A percentile compares a stretch with the other conserved stretches of the same genome.
These are phyloP conservation scores for Epichloe aotearoae DNA, from an alignment of 2,329 filamentous ascomycete genomes.

Conservation along the genomic window DNA sequence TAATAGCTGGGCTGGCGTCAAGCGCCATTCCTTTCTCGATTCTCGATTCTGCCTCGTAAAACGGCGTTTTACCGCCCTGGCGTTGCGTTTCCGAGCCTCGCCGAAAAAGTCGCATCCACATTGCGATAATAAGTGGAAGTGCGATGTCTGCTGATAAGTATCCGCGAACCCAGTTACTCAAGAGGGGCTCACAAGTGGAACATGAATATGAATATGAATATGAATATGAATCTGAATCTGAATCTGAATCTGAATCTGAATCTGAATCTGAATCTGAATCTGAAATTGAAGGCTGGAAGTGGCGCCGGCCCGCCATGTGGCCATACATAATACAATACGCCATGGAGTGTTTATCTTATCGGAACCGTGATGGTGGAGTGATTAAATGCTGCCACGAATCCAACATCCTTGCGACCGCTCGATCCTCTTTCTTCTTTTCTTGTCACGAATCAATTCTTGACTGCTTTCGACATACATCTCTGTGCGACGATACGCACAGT, in stretches of 20 bases:
- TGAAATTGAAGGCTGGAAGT: not conserved
- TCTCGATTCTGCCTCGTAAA: conserved; percentile 26
- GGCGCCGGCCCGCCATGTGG: not conserved
- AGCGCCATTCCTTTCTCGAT: not conserved
- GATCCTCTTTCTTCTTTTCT: not conserved
- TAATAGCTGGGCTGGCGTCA: not conserved
- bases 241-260: not conserved
- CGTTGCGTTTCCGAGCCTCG: conserved; percentile 3
- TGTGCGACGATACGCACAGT: too few species aligned
- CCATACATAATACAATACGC: not conserved
- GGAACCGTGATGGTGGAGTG: not conserved
- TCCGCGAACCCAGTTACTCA: not conserved
- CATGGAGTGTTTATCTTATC: not conserved
- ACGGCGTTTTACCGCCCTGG: conserved; percentile 3
- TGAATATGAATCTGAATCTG: too few species aligned
- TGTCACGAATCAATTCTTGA: not conserved
- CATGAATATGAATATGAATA: too few species aligned
- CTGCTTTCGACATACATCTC: too few species aligned
- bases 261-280: too few species aligned
- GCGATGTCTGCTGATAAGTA: not conserved
- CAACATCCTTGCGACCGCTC: not conserved
- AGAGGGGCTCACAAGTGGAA: too few species aligned
- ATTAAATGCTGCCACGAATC: not conserved
- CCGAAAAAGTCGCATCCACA: not conserved
- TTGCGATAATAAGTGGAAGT: not conserved